Base-by-base conservation (phyloP, 192 early-diverging fungal genomes). In the Entomortierella lignicola region DNA sequence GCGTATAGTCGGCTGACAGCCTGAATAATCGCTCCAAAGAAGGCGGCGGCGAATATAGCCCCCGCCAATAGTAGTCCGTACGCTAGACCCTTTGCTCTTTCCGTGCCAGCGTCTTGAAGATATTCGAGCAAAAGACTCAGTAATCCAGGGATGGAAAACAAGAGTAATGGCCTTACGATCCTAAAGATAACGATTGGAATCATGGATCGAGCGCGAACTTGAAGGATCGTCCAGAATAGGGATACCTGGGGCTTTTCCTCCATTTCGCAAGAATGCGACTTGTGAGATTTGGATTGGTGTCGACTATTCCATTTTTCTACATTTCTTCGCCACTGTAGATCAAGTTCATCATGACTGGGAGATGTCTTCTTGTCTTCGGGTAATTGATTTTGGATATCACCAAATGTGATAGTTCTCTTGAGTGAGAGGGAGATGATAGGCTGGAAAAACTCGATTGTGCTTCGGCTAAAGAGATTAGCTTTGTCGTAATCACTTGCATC, bases 401-500 rank as follows among this genome's bases (percentile, higher is more conserved):
- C 60, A 6, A 41, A 51, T 3, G 44, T 41, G 21, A 77, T 47
- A 2, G 65, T 67, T 32, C 66, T 37, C 25, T 48, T 61, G 55
- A 43, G n/a, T 1, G 65, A 58, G 0, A 77, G 54, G 0, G 73
- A 63, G 12, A 77, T 30, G 26, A 77, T 56, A 8, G 64, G 65
- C 34, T 77, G 73, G 31, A 77, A 41, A 41, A 63, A 77, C 3
- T 58, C 44, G 21, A 77, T 61, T 7, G 60, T 51, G 7, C 59
- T 50, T 0, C 65, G 73, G 0, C 65, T 68, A 56, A 67, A 29
- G 18, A 68, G 30, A 20, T 62, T 68, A 39, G 73, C 64, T 17
- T 77, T 77, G 39, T 77, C 73, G 6, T 68, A 77, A 20, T 65
- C 44, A 37, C 73, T 63, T 2, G 66, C 73, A 0, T 21, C 47